Base-by-base conservation (phyloP, 345 rosid species). In the Citrus trifoliata region DNA sequence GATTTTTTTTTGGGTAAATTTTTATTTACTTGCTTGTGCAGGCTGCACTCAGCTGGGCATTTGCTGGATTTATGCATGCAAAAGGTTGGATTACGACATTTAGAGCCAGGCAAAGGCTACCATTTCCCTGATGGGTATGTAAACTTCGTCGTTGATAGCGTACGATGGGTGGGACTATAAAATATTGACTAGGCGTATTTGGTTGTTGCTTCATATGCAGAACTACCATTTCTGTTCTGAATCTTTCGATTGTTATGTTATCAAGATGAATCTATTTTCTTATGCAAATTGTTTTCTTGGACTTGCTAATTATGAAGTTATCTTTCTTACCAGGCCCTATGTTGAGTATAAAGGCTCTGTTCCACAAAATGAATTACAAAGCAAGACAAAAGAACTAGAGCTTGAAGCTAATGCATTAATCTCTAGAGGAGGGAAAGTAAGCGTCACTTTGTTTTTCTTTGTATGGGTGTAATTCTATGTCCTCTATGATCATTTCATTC, bases 41-140 rank as follows among this genome's bases (percentile, higher is more conserved):
- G 98, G 87, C 78, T 95, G 89, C 97, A 95, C 77, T 93, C 95
- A 63, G 96, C 95, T 78, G 97, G 98, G 55, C 98, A 93, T 85
- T 89, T 95, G 83, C 83, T 95, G 79, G 97, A 93, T 46, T 35
- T 76, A 24, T 91, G 94, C 70, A 56, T 91, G 92, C 78, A 66
- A 80, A 89, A 82, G 55, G 87, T 93, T 59, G 95, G 98, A 60
- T 84, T 90, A 24, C 92, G 89, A 60, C 89, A 91, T 85, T 80
- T 91, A 76, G 89, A 89, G 83, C 90, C 97, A 6, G 87, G 87
- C n/a, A 95, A 95, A 86, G 95, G 90, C 40, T 90, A 93, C 81
- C 98, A 95, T 88, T 93, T 93, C 63, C 94, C 95, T 1, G 95
- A 93, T 76, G 92, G 97, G 97, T 94, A 90, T 60, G 83, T 28